Evolutionary conservation across 1,139 yeast species (phyloP), one percentile per base, ranked within the genome.

Genomic region (Lodderomyces oxycetoniae): DNA sequence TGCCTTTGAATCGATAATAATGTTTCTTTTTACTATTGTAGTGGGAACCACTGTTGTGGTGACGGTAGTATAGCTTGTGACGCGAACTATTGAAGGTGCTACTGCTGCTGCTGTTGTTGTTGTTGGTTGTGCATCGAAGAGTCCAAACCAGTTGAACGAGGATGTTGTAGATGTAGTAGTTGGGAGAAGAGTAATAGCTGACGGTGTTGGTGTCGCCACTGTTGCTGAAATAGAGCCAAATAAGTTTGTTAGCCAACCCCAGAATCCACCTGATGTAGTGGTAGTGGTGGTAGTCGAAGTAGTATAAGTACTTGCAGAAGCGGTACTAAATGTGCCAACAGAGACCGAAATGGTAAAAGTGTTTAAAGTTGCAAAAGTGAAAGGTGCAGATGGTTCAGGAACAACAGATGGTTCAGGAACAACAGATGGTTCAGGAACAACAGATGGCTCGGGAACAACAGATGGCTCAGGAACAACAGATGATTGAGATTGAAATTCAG

Each of bases 21-120:
- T 27, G 10, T 38, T 40, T 37, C 42, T 40, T 29, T 40, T 40
- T 15, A 28, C 21, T 32, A 32, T 27, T 9, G 34, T 13, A 8
- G 35, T 31, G 9, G 37, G 32, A 1, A 32, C 26, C 11, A 24
- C 32, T 8, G 42, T 39, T 10, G 41, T 42, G n/a, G 44, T 42
- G 7, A 37, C 17, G 4, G 44, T 42, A 9, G 35, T 36, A 11
- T 40, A 40, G 17, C 32, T 30, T n/a, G 38, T 33, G 17, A 30
- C 32, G 16, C 24, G 32, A 8, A 19, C 17, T n/a, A 17, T 20
- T 12, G 35, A 19, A 5, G 32, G 24, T 6, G 26, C 30, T 10
- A 21, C n/a, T 7, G 28, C 6, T 8, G 2, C 13, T 6, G 3
- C 12, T 14, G 13, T 16, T 19, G 34, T 17, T 8, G 27, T 4